A percentile compares a stretch with the other conserved stretches of the same genome.
phyloP scores from a whole-genome alignment of 2,329 filamentous ascomycete genomes.

The Rachicladosporium sp. region DNA sequence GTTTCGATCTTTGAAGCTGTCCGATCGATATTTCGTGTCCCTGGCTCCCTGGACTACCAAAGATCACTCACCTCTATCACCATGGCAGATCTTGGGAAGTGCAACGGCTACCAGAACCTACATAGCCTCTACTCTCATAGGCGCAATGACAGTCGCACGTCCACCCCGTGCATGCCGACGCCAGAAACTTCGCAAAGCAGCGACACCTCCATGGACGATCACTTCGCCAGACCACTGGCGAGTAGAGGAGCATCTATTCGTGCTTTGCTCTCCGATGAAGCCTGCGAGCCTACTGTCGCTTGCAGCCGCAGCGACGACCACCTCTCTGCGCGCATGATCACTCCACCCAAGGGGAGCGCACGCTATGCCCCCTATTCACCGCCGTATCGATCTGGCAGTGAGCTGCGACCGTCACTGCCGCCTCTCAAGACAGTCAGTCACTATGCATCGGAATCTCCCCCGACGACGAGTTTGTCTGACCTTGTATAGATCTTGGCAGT shows the following conservation, averaged over 20 bases:
- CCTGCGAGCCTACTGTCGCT: not conserved
- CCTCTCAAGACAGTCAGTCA: slow-evolving; percentile 21
- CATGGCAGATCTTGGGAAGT: too few species aligned
- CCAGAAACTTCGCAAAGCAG: slow-evolving; percentile 20
- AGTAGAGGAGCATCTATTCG: slow-evolving; percentile 4
- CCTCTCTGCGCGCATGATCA: slow-evolving; percentile 6
- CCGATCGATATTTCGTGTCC: too few species aligned
- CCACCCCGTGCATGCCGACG: slow-evolving; percentile 16
- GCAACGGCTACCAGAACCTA: too few species aligned
- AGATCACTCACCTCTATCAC: too few species aligned
- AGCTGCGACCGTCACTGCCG: slow-evolving; percentile 21
- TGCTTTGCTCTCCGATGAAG: slow-evolving; percentile 2
- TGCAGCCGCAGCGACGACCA: not conserved
- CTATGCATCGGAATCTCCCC: not conserved
- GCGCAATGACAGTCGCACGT: too few species aligned
- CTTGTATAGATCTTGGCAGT: not conserved
- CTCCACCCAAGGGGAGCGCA: slow-evolving; percentile 5
- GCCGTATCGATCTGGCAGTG: slow-evolving; percentile 16
- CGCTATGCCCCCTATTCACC: slow-evolving; percentile 16
- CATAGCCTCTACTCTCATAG: too few species aligned
- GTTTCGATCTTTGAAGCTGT: too few species aligned
- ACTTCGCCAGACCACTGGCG: slow-evolving; percentile 8
- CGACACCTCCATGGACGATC: slow-evolving; percentile 14
- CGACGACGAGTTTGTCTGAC: slow-evolving; percentile 11
- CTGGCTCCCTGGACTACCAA: too few species aligned